Evolutionary conservation across 495 filamentous ascomycete genomes (phyloP).

Genomic region (Talaromyces thailandensis): DNA sequence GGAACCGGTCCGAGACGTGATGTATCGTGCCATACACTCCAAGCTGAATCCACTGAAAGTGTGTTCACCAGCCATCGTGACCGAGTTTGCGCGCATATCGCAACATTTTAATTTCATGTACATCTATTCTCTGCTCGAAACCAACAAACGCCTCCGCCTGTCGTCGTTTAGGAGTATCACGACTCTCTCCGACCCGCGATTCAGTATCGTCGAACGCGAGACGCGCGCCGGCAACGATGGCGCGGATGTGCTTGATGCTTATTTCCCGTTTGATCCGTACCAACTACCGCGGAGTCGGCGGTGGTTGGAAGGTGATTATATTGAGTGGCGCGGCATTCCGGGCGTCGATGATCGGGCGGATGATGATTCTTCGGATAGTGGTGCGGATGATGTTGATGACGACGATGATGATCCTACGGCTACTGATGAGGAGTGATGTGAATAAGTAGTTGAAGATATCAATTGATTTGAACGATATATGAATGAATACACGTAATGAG

Average conservation of each 20-base stretch:
- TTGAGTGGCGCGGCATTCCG: constrained; percentile 71
- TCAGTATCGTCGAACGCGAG: constrained; percentile 50
- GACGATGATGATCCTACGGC: constrained; percentile 25
- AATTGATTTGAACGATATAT: neutral
- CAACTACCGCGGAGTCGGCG: constrained; percentile 71
- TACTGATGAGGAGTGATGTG: constrained; percentile 31
- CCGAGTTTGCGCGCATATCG: constrained; percentile 80
- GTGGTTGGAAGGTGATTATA: constrained; percentile 81
- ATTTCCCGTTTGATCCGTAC: constrained; percentile 97
- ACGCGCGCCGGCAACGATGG: constrained; percentile 53
- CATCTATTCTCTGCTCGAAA: constrained; percentile 77
- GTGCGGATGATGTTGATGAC: constrained; percentile 15
- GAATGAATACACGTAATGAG: too few species aligned
- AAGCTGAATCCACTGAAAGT: constrained; percentile 92
- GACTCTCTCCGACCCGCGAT: constrained; percentile 21
- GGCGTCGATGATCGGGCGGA: constrained; percentile 54
- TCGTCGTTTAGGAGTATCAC: constrained; percentile 45
- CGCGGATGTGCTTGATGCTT: constrained; percentile 74
- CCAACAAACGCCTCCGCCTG: constrained; percentile 77
- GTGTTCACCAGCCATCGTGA: constrained; percentile 85
- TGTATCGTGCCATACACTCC: constrained; percentile 68
- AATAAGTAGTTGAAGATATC: too few species aligned
- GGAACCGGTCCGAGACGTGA: constrained; percentile 56
- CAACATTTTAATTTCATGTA: constrained; percentile 79
- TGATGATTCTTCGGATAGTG: constrained; percentile 45